phyloP scores from a whole-genome alignment of 345 rosid genomes.

The Firmiana major region DNA sequence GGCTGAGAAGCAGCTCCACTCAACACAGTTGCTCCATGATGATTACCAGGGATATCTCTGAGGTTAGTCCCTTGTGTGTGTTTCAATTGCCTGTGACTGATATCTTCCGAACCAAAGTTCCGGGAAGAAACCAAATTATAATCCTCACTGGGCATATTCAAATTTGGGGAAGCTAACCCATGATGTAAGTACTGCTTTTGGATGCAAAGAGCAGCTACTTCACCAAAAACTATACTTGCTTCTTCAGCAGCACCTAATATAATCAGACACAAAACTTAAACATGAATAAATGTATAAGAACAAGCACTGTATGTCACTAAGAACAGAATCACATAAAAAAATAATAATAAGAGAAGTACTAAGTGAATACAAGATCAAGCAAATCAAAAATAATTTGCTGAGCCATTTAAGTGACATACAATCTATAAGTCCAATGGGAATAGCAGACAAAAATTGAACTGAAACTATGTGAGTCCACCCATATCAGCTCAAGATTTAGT shows the following conservation, averaged over 20 bases:
- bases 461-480: background rate
- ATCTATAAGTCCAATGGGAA: background rate
- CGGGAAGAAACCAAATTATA: slow-evolving; percentile 37
- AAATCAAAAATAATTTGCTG: background rate
- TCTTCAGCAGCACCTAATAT: slow-evolving; percentile 86
- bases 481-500: background rate
- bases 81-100: slow-evolving; percentile 65
- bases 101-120: slow-evolving; percentile 50
- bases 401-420: background rate
- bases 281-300: background rate
- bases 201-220: slow-evolving; percentile 74
- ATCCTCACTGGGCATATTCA: slow-evolving; percentile 53
- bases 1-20: slow-evolving; percentile 53
- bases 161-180: slow-evolving; percentile 39
- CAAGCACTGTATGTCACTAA: background rate
- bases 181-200: slow-evolving; percentile 73
- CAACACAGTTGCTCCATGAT: slow-evolving; percentile 36
- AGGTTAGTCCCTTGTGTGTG: slow-evolving; percentile 59
- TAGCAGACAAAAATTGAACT: background rate
- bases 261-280: slow-evolving; percentile 5
- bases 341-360: background rate
- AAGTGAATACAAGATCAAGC: background rate
- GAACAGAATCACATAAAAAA: background rate
- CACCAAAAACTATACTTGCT: slow-evolving; percentile 78
- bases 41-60: slow-evolving; percentile 68